A percentile compares a stretch with the other conserved stretches of the same genome.
phyloP scores from a whole-genome alignment of 495 filamentous ascomycete species.

The Tuber magnatum region DNA sequence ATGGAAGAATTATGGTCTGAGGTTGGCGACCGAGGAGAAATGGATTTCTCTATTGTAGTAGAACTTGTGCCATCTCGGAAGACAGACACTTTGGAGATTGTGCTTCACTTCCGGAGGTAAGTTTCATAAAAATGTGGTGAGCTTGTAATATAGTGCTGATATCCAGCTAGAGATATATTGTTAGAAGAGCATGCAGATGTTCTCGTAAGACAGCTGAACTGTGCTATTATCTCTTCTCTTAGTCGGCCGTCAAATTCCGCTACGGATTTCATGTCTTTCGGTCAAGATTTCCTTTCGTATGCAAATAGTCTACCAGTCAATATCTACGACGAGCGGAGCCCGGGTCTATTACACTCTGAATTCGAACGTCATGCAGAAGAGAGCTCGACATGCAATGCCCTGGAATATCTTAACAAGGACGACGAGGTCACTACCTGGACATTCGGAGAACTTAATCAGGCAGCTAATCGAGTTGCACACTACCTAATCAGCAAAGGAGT shows the following conservation, averaged over 20 bases:
- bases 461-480: slow-evolving; percentile 43
- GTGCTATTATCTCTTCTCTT: slow-evolving; percentile 45
- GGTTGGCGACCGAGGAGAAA: slow-evolving; percentile 59
- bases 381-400: slow-evolving; percentile 35
- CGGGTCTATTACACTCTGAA: slow-evolving; percentile 22
- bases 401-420: slow-evolving; percentile 41
- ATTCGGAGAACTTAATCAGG: slow-evolving; percentile 39
- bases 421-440: slow-evolving; percentile 37
- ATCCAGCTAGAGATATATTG: slow-evolving; percentile 44
- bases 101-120: slow-evolving; percentile 46
- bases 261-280: slow-evolving; percentile 35
- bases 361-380: slow-evolving; percentile 39
- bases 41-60: slow-evolving; percentile 68
- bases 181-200: slow-evolving; percentile 42
- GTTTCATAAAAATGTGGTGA: slow-evolving; percentile 18
- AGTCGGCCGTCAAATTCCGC: slow-evolving; percentile 43
- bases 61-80: slow-evolving; percentile 55
- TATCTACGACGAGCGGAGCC: slow-evolving; percentile 2
- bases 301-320: slow-evolving; percentile 19
- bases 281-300: slow-evolving; percentile 18
- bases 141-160: slow-evolving; percentile 19
- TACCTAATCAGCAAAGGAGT: slow-evolving; percentile 36
- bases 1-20: slow-evolving; percentile 62
- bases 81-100: slow-evolving; percentile 46
- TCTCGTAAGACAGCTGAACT: slow-evolving; percentile 49